Evolutionary conservation across 805 yeast species (phyloP).

Genomic region (Jamesozyma spencerorum): DNA sequence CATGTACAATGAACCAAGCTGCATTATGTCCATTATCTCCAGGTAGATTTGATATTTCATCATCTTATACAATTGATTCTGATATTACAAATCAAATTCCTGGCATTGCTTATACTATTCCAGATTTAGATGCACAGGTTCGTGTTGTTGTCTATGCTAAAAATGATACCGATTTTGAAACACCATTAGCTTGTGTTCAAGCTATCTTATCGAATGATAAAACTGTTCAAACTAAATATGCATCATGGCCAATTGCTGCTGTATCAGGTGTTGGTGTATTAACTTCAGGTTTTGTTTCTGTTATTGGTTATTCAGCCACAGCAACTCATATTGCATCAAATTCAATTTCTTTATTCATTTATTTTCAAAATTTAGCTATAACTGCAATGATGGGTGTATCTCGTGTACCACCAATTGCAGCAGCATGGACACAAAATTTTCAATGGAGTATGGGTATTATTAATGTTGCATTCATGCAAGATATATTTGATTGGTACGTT

Average conservation of each 20-base stretch:
- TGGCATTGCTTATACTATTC: slow-evolving; percentile 76
- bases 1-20: slow-evolving; percentile 53
- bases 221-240: slow-evolving; percentile 86
- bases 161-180: slow-evolving; percentile 34
- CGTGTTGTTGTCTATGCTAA: slow-evolving; percentile 54
- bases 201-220: slow-evolving; percentile 80
- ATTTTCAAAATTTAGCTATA: slow-evolving; percentile 88
- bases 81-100: slow-evolving; percentile 53
- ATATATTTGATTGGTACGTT: slow-evolving; percentile 84
- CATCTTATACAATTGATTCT: slow-evolving; percentile 37
- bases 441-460: slow-evolving; percentile 94
- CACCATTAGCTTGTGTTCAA: slow-evolving; percentile 81
- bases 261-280: slow-evolving; percentile 80
- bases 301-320: slow-evolving; percentile 81
- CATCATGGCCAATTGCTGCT: slow-evolving; percentile 94
- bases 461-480: slow-evolving; percentile 64
- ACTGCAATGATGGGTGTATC: slow-evolving; percentile 94
- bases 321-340: slow-evolving; percentile 98
- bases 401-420: slow-evolving; percentile 89
- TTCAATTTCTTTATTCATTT: slow-evolving; percentile 82
- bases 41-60: slow-evolving; percentile 71
- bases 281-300: slow-evolving; percentile 79
- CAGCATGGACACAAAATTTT: slow-evolving; percentile 96
- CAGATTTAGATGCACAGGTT: slow-evolving; percentile 90
- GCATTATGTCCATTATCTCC: slow-evolving; percentile 75